Evolutionary conservation across 1,139 yeast genomes (phyloP).

Genomic region (Zygosaccharomyces pseudobailii): DNA sequence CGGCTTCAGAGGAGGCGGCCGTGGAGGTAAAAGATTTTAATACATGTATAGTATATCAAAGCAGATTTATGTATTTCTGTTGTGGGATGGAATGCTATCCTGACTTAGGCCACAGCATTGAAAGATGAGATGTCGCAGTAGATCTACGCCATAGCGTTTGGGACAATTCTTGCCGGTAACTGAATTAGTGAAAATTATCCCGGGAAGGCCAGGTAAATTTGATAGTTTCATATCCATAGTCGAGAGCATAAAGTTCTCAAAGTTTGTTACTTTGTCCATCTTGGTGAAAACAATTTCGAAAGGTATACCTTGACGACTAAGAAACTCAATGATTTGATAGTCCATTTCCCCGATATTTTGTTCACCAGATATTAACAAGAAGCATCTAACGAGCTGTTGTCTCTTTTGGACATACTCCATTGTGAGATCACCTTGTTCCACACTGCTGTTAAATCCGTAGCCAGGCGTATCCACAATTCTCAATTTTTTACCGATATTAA

Average conservation of each 20-base stretch:
- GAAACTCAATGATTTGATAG: slow-evolving; percentile 43
- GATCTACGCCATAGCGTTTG: slow-evolving; percentile 39
- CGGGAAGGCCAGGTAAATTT: slow-evolving; percentile 36
- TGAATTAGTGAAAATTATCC: slow-evolving; percentile 40
- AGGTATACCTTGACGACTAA: slow-evolving; percentile 53
- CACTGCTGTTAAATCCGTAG: slow-evolving; percentile 61
- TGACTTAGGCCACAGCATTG: slow-evolving; percentile 37
- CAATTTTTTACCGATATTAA: slow-evolving; percentile 57
- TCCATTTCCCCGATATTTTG: slow-evolving; percentile 60
- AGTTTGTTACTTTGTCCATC: slow-evolving; percentile 48
- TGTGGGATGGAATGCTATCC: slow-evolving; percentile 23
- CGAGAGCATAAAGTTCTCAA: slow-evolving; percentile 17
- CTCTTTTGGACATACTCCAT: slow-evolving; percentile 55
- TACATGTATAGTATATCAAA: slow-evolving; percentile 11
- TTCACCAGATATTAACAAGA: slow-evolving; percentile 54
- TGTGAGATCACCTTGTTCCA: slow-evolving; percentile 65
- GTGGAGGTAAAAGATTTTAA: slow-evolving; percentile 20
- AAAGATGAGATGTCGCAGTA: slow-evolving; percentile 37
- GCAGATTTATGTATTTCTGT: slow-evolving; percentile 5
- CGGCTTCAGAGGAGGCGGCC: slow-evolving; percentile 35
- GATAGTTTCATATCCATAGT: slow-evolving; percentile 26
- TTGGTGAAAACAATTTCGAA: slow-evolving; percentile 77
- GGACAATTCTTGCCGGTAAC: slow-evolving; percentile 25
- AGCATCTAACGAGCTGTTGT: slow-evolving; percentile 51
- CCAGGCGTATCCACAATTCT: slow-evolving; percentile 83